A percentile compares a stretch with the other conserved stretches of the same genome.
These are phyloP conservation scores for Aurantiochytrium sp. DNA, from an alignment of 108 stramenopile genomes.

Conservation along the genomic window DNA sequence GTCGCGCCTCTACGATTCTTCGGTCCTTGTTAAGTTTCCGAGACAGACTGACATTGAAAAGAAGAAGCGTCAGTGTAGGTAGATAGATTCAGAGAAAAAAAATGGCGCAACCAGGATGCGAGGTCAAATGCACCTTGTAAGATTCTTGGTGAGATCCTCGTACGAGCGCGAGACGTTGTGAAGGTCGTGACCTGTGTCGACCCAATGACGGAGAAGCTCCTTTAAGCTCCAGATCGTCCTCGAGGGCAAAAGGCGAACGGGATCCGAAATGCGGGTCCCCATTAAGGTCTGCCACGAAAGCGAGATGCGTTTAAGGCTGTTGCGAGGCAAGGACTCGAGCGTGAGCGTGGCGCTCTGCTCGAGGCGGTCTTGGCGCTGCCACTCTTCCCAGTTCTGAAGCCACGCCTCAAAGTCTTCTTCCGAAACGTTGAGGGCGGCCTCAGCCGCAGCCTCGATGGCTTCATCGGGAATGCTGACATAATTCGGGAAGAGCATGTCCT, in stretches of 20 bases:
- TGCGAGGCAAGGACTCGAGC: background rate
- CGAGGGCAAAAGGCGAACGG: background rate
- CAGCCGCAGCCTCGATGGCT: background rate
- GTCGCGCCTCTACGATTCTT: no score
- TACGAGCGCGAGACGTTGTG: background rate
- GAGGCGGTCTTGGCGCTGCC: constrained; percentile 8
- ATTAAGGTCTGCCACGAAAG: background rate
- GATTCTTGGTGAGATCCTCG: background rate
- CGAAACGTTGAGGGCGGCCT: background rate
- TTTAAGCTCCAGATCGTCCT: background rate
- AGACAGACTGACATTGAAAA: no score
- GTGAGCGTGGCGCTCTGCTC: background rate
- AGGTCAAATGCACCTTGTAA: background rate
- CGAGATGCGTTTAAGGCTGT: background rate
- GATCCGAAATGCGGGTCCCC: background rate
- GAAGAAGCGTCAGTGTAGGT: no score
- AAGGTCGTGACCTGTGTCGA: background rate
- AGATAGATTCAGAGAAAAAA: no score
- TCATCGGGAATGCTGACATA: background rate
- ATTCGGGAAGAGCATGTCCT: background rate
- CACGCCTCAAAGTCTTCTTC: background rate
- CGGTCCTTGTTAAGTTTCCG: no score
- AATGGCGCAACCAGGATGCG: no score
- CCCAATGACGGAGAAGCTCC: background rate
- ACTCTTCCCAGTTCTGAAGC: background rate